Evolutionary conservation across 2,329 filamentous ascomycete species (phyloP), one percentile per base, ranked within the genome.

Genomic region (Aspergillus hiratsukae): DNA sequence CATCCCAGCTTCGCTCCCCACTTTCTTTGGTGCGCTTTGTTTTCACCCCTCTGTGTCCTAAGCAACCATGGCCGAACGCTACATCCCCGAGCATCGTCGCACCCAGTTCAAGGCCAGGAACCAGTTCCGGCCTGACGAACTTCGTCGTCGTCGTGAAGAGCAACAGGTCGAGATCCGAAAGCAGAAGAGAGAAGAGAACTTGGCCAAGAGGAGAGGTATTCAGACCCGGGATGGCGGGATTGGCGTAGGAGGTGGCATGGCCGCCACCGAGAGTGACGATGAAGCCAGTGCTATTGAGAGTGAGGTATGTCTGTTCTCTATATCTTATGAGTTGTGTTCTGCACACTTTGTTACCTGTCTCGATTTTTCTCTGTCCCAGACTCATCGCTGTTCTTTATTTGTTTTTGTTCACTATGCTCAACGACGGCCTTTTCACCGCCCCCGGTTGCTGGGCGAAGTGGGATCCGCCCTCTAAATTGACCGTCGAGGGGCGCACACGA

Each of bases 101-200:
- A 97, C 91, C 65, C 92, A 96, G 81, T 99, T 96, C 87, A 99
- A 99, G 88, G 94, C 94, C 55, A 97, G 97, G 85, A 93, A 90
- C 79, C 91, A 91, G 72, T 97, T 99, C 84, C 97, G 97, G 86
- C 93, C 93, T 69, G 94, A 99, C 76, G 94, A 99, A 82, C 88
- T 99, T 65, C 91, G 94, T 75, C 92, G 94, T 72, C 94, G 94
- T 75, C 94, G 94, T 74, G 94, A 99, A 77, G 94, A 99, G 80
- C 92, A 97, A 78, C 94, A 97, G 81, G 94, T 99, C 65, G 94
- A 99, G 81, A 99, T 99, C 73, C 88, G 94, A 75, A 96, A 96
- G 81, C 90, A 92, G 64, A 97, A 97, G 86, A 88, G 94, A 74
- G 94, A 99, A 80, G 94, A 99, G 82, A 97, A 97, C 80, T 81